These are phyloP conservation scores for Ceratocystis ficicola DNA, from an alignment of 2,329 filamentous ascomycete genomes.

Conservation along the genomic window DNA sequence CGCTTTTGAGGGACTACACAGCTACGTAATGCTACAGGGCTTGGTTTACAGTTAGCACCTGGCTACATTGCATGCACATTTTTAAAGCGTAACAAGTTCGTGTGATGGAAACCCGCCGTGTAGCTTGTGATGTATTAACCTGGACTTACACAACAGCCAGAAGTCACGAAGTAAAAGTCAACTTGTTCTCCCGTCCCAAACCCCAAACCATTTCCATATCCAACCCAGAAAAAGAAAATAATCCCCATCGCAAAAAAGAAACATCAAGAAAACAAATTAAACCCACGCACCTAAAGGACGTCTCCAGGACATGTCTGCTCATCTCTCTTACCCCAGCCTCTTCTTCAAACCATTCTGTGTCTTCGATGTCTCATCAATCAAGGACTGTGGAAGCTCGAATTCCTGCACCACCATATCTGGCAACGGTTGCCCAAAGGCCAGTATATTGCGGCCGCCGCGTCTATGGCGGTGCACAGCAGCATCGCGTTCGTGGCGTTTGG, in stretches of 20 bases:
- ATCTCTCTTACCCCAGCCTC: neutral
- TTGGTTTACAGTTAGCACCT: too few relatives aligned
- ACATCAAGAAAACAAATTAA: neutral
- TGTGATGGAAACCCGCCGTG: neutral
- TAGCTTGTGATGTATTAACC: neutral
- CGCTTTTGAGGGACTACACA: neutral
- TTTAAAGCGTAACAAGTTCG: too few relatives aligned
- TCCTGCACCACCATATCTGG: constrained; percentile 60
- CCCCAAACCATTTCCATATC: neutral
- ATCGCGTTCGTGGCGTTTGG: constrained; percentile 66
- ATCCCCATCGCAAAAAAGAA: neutral
- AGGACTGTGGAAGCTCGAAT: constrained; percentile 62
- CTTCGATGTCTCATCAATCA: constrained; percentile 38
- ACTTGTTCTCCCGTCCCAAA: neutral
- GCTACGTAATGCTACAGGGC: too few relatives aligned
- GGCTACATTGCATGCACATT: too few relatives aligned
- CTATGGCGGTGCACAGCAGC: constrained; percentile 62
- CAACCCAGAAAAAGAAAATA: neutral
- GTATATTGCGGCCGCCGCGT: constrained; percentile 54
- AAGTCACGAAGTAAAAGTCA: neutral
- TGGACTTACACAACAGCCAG: neutral
- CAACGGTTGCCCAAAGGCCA: constrained; percentile 71
- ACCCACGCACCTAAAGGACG: neutral
- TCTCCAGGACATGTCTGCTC: neutral
- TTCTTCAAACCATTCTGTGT: constrained; percentile 25